phyloP scores from a whole-genome alignment of 805 yeast species.

The Candida ulmi region DNA sequence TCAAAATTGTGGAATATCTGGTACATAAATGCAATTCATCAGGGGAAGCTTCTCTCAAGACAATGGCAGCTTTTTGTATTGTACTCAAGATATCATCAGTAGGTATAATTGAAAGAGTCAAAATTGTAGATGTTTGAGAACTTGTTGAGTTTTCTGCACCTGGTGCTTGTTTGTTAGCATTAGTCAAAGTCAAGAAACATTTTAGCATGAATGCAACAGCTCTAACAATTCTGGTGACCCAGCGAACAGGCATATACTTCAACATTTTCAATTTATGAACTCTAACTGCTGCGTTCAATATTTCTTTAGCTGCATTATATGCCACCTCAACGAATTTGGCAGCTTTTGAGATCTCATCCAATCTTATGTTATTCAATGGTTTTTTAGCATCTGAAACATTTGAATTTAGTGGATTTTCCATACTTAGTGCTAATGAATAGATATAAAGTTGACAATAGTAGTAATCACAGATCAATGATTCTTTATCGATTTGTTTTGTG shows the following conservation, averaged over 20 bases:
- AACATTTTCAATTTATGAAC: slow-evolving; percentile 60
- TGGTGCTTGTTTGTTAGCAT: slow-evolving; percentile 11
- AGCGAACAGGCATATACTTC: slow-evolving; percentile 83
- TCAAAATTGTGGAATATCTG: slow-evolving; percentile 68
- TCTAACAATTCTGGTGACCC: slow-evolving; percentile 82
- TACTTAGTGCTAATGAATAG: slow-evolving; percentile 70
- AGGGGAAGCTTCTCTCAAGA: slow-evolving; percentile 77
- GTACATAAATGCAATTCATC: slow-evolving; percentile 84
- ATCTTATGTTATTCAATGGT: slow-evolving; percentile 33
- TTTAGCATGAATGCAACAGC: slow-evolving; percentile 89
- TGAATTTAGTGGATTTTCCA: slow-evolving; percentile 31
- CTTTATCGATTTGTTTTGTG: slow-evolving; percentile 47
- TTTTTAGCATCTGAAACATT: slow-evolving; percentile 14
- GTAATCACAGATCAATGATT: slow-evolving; percentile 74
- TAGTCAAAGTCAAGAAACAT: slow-evolving; percentile 63
- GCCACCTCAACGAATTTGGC: slow-evolving; percentile 80
- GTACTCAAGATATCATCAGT: slow-evolving; percentile 63
- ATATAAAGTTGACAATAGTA: slow-evolving; percentile 81
- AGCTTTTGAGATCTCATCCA: slow-evolving; percentile 67
- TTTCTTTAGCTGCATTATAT: slow-evolving; percentile 76
- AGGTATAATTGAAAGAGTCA: slow-evolving; percentile 56
- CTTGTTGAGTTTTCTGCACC: slow-evolving; percentile 24
- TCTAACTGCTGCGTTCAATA: slow-evolving; percentile 63
- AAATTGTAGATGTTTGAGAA: slow-evolving; percentile 36
- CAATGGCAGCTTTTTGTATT: slow-evolving; percentile 67